phyloP scores from a whole-genome alignment of 768 basidiomycete genomes.

The Panaeolus cyanescens region DNA sequence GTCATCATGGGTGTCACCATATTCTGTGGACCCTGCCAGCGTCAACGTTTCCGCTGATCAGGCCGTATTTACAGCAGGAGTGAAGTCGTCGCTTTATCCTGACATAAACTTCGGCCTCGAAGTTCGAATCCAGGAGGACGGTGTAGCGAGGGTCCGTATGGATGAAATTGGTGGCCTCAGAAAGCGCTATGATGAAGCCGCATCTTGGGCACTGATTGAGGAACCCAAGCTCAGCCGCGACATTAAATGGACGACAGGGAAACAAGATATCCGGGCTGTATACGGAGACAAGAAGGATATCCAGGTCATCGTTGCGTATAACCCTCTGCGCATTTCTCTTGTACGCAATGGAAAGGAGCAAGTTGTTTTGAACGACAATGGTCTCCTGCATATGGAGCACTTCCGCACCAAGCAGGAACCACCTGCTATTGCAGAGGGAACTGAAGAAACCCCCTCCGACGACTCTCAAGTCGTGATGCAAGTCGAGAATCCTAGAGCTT shows the following conservation, averaged over 20 bases:
- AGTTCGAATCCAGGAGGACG: constrained; percentile 83
- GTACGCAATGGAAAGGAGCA: constrained; percentile 77
- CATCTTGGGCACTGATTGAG: constrained; percentile 81
- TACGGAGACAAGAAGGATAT: constrained; percentile 67
- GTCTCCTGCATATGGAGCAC: constrained; percentile 97
- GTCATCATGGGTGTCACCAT: constrained; percentile 81
- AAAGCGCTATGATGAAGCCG: constrained; percentile 91
- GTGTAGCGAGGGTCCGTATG: constrained; percentile 89
- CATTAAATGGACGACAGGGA: constrained; percentile 66
- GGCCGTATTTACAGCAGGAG: constrained; percentile 70
- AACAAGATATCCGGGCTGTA: constrained; percentile 60
- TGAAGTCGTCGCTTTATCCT: constrained; percentile 83
- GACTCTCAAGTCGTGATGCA: constrained; percentile 57
- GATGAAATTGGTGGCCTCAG: constrained; percentile 81
- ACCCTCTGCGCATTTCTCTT: constrained; percentile 77
- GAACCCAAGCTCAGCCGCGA: constrained; percentile 67
- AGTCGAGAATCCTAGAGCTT: constrained; percentile 53
- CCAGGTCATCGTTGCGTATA: constrained; percentile 70
- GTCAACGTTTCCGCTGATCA: constrained; percentile 51
- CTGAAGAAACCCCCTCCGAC: constrained; percentile 47
- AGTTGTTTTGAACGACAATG: constrained; percentile 85
- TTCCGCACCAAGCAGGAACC: constrained; percentile 70
- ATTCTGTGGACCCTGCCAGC: constrained; percentile 67
- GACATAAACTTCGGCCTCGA: constrained; percentile 81
- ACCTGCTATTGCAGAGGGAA: constrained; percentile 43